Evolutionary conservation across 2,329 filamentous ascomycete species (phyloP).

Genomic region (Penicillium sp.): DNA sequence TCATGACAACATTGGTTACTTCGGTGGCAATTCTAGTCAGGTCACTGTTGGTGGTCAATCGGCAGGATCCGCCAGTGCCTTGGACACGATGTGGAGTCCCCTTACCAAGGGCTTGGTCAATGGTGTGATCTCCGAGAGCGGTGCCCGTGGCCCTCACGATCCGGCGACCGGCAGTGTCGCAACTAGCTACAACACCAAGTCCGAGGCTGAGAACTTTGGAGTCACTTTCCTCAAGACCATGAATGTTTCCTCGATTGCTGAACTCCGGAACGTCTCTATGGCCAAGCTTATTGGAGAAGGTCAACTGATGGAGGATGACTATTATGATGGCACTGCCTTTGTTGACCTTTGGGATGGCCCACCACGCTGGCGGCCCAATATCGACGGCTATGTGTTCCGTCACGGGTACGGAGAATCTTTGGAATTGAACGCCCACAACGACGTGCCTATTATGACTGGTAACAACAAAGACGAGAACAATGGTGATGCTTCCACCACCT

Average conservation of each 20-base stretch:
- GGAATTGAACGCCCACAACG: too few relatives aligned
- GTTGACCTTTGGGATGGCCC: background rate
- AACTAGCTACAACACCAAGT: slow-evolving; percentile 22
- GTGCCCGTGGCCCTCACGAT: slow-evolving; percentile 31
- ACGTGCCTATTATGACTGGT: too few relatives aligned
- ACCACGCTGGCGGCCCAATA: too few relatives aligned
- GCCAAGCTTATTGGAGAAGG: slow-evolving; percentile 30
- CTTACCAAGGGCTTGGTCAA: slow-evolving; percentile 23
- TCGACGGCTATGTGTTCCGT: too few relatives aligned
- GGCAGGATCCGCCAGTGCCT: slow-evolving; percentile 30
- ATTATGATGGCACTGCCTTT: slow-evolving; percentile 20
- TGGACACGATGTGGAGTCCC: slow-evolving; percentile 27
- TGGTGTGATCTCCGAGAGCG: slow-evolving; percentile 34
- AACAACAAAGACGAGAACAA: too few relatives aligned
- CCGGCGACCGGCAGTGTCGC: slow-evolving; percentile 27
- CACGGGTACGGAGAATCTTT: too few relatives aligned
- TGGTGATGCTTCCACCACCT: too few relatives aligned
- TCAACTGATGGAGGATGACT: too few relatives aligned
- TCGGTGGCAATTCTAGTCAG: slow-evolving; percentile 23
- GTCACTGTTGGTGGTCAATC: slow-evolving; percentile 31
- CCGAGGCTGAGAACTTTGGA: slow-evolving; percentile 20
- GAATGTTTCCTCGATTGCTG: slow-evolving; percentile 34
- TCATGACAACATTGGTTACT: slow-evolving; percentile 20
- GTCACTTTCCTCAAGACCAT: slow-evolving; percentile 38
- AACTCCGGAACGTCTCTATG: slow-evolving; percentile 35